These are phyloP conservation scores for Cladosporium cucumerinum DNA, from an alignment of 2,329 filamentous ascomycete species.

Conservation along the genomic window DNA sequence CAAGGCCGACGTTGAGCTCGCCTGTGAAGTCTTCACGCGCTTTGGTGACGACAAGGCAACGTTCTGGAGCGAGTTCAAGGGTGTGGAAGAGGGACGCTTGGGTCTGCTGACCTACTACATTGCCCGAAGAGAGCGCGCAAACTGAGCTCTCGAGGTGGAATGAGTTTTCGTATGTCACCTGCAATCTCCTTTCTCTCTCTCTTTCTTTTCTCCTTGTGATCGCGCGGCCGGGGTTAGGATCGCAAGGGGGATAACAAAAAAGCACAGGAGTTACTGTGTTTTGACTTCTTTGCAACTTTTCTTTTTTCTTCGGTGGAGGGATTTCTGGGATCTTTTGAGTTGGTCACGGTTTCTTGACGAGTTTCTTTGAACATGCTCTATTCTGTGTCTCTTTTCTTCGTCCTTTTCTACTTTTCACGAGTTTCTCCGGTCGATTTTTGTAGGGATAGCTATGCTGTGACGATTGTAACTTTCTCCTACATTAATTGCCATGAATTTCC, in stretches of 20 bases:
- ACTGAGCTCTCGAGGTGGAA: neutral
- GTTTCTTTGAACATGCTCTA: neutral
- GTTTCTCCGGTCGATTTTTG: neutral
- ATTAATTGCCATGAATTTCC: neutral
- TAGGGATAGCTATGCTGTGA: neutral
- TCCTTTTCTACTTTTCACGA: neutral
- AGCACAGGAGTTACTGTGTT: neutral
- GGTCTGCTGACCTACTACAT: conserved; percentile 79
- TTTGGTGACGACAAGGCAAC: conserved; percentile 43
- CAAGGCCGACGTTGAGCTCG: conserved; percentile 78
- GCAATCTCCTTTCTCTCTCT: neutral
- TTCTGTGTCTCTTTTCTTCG: neutral
- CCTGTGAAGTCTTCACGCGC: conserved; percentile 64
- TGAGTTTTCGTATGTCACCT: neutral
- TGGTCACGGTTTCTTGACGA: neutral
- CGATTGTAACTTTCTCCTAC: neutral
- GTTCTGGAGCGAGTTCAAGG: conserved; percentile 65
- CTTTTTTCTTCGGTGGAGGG: neutral
- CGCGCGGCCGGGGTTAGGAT: too few relatives aligned
- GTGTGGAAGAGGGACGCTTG: conserved; percentile 67
- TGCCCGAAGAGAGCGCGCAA: conserved; percentile 54
- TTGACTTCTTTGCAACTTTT: neutral
- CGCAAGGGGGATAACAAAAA: neutral
- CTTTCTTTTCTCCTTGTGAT: neutral
- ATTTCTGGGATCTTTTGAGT: neutral